Evolutionary conservation across 73 alveolate species (phyloP).

Genomic region (Durusdinium trenchii): DNA sequence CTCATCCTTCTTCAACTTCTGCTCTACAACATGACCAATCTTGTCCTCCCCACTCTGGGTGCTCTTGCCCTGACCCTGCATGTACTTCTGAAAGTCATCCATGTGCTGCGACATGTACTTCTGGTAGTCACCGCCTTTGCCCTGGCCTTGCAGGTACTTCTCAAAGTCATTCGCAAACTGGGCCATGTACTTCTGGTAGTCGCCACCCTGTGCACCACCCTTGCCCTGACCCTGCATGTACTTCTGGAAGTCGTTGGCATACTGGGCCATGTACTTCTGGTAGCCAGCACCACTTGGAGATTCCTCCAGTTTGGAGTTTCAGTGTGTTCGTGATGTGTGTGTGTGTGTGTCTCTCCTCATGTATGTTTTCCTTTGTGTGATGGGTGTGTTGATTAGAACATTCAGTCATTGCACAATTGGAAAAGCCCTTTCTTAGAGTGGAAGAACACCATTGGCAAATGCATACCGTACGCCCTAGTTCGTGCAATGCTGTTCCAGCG

Average conservation of each 20-base stretch:
- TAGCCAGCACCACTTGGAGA: neutral
- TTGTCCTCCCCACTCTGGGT: neutral
- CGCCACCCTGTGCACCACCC: conserved; percentile 43
- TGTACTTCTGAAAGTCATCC: conserved; percentile 51
- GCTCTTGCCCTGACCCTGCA: conserved; percentile 52
- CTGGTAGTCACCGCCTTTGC: conserved; percentile 43
- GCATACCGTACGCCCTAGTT: no score
- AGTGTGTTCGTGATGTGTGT: no score
- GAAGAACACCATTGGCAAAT: no score
- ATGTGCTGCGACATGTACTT: conserved; percentile 36
- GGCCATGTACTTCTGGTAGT: conserved; percentile 86
- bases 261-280: conserved; percentile 63
- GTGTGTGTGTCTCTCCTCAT: no score
- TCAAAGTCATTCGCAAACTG: conserved; percentile 1
- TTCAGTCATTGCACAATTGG: no score
- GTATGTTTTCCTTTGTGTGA: no score
- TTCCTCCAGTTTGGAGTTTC: no score
- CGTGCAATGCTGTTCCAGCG: no score
- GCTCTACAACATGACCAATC: neutral
- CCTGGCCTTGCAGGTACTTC: conserved; percentile 66
- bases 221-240: conserved; percentile 73
- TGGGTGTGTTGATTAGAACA: no score
- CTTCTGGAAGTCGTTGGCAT: conserved; percentile 25
- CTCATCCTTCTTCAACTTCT: neutral
- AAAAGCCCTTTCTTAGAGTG: no score